Evolutionary conservation across 768 basidiomycete genomes (phyloP), one percentile per base, ranked within the genome.

Genomic region (Suillus tomentosus): DNA sequence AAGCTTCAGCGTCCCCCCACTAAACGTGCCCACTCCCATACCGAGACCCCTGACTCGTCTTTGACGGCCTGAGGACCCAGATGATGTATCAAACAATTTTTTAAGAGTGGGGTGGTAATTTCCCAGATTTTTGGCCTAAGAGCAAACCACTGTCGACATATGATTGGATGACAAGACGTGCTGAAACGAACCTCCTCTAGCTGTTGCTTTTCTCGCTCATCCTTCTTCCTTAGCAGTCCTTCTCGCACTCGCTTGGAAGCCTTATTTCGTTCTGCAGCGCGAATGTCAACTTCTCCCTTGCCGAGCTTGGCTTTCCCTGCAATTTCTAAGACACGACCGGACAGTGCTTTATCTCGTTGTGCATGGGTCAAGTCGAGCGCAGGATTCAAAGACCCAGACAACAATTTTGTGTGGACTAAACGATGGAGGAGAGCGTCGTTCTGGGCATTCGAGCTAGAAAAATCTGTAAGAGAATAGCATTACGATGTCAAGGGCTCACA

Each of bases 21-120:
- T 82, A 74, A 91, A 94, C 64, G 81, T 89, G 8, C 93, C 93
- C 24, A 95, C 83, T 8, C 93, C 92, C 88, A 93, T 88, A 65
- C 80, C 80, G 48, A 95, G 74, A 13, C 93, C 94, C 68, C 85
- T 81, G 51, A 84, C 80, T 65, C 91, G 79, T 65, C 82, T 88
- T 66, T 77, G 79, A 51, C 70, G 76, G 8, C 64, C 66, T 22
- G 67, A 65, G 1, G 69, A 66, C 42, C 69, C 67, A 14, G 68
- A 54, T n/a, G 73, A 72, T 6, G 77, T 71, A 42, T 84, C 84
- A 69, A 87, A 92, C 8, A 89, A 66, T 64, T 83, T 86, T 74
- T 93, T 95, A 62, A 94, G 77, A 5, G 82, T 79, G 45, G 90
- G 92, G 68, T 95, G 92, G 72, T 94, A 95, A 73, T 93, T 94